phyloP scores from a whole-genome alignment of 139 green algal species.

The Mesostigma viride region DNA sequence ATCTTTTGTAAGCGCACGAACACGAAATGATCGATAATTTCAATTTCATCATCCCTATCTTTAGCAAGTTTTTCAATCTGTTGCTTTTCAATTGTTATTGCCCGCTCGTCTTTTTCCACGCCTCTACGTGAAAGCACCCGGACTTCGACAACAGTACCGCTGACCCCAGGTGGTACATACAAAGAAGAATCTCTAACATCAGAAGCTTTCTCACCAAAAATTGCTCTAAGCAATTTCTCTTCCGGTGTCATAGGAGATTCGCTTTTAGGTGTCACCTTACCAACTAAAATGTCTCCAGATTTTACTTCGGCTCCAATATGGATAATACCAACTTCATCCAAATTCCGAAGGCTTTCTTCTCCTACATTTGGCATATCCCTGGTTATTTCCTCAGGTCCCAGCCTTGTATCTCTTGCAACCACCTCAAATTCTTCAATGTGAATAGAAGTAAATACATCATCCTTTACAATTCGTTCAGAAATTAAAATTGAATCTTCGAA shows the following conservation, averaged over 20 bases:
- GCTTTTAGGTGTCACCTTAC: constrained; percentile 49
- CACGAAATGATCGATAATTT: no score
- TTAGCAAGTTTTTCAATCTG: constrained; percentile 39
- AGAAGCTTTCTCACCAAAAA: constrained; percentile 41
- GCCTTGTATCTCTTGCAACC: constrained; percentile 42
- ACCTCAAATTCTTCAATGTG: constrained; percentile 63
- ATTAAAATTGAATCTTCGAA: constrained; percentile 63
- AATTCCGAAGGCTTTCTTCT: constrained; percentile 34
- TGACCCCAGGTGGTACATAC: constrained; percentile 47
- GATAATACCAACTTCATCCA: constrained; percentile 49
- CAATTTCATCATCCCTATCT: constrained; percentile 21
- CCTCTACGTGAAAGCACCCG: no score
- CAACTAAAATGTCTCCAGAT: constrained; percentile 60
- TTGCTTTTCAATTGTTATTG: constrained; percentile 41
- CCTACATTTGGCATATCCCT: constrained; percentile 41
- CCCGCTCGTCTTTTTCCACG: no score
- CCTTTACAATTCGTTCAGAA: constrained; percentile 47
- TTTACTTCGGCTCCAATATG: constrained; percentile 45
- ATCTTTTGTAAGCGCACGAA: no score
- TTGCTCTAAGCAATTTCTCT: constrained; percentile 51
- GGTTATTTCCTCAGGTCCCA: constrained; percentile 52
- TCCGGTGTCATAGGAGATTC: constrained; percentile 40
- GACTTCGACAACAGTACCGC: constrained; percentile 49
- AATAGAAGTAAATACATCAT: constrained; percentile 63
- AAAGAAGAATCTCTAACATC: constrained; percentile 44